Base-by-base conservation (phyloP, 371 early-diverging fungal genomes). In the Actinomortierella ambigua region DNA sequence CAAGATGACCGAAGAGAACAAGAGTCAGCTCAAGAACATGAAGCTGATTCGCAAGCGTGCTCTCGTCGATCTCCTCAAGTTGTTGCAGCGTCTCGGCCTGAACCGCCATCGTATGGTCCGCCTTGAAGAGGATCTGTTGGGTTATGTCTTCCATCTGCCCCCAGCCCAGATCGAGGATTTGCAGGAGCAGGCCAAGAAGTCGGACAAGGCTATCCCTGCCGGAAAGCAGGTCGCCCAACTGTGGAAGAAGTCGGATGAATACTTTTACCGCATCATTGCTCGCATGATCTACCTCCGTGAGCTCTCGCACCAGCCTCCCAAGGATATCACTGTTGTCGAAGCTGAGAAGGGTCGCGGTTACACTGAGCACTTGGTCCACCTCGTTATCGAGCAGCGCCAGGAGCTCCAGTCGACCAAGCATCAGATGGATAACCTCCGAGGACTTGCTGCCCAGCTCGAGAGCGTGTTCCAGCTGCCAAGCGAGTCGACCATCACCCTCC, bases 1-100 rank as follows among this genome's bases (percentile, higher is more conserved):
- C 17, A 63, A 83, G 41, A 84, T 87, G 79, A 85, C 87, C 0
- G 85, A 86, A 44, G 87, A 88, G 47, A 87, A 87, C 66, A 87
- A 85, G 67, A 81, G 78, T 3, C 64, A 75, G 34, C 83, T 88
- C 68, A 95, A 92, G 76, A 85, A 88, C 52, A 89, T 89, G 75
- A 92, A 93, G 70, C 69, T 88, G 39, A 77, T 95, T 34, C 89
- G 95, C 28, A 94, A 92, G 77, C 95, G 94, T 77, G 90, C 95
- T 0, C 75, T 95, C 8, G 91, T 90, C 43, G 97, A 97, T 75
- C 81, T 95, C 41, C 82, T 95, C 59, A 93, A 91, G 75, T 86
- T 89, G 46, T 65, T 97, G 58, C 86, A 90, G 47, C 81, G 86
- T 18, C 70, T 96, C 23, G 98, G 98, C 11, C 76, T 98, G 24